A percentile compares a stretch with the other conserved stretches of the same genome.
phyloP scores from a whole-genome alignment of 2,329 filamentous ascomycete species.

The Blastomyces silverae region DNA sequence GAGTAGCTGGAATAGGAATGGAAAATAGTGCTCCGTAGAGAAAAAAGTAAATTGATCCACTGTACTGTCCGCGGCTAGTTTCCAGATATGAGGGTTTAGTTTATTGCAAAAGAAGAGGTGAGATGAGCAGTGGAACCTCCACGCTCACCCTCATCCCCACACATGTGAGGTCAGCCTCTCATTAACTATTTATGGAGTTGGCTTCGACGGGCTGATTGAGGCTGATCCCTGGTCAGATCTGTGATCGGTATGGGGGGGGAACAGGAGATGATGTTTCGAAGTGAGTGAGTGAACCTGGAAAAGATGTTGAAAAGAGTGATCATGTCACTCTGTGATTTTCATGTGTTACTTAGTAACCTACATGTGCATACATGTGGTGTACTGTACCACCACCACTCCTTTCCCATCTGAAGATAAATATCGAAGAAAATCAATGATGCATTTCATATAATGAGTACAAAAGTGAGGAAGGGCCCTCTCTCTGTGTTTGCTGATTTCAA shows the following conservation, averaged over 20 bases:
- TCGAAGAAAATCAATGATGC: not conserved
- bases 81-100: not conserved
- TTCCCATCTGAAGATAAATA: not conserved
- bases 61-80: not conserved
- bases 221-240: not conserved
- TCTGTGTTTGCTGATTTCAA: not conserved
- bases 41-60: not conserved
- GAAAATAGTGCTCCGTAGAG: not conserved
- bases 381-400: not conserved
- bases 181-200: not conserved
- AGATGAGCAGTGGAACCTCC: not conserved
- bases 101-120: not conserved
- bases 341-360: not conserved
- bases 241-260: not conserved
- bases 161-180: not conserved
- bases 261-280: not conserved
- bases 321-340: not conserved
- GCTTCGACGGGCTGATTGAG: not conserved
- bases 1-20: not conserved
- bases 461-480: not conserved
- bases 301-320: not conserved
- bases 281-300: not conserved
- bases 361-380: no score
- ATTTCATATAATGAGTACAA: not conserved
- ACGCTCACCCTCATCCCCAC: not conserved